Percentiles rank a stretch among this genome's conserved stretches.
Conservation (phyloP, 805 yeast species). For the Priceomyces fermenticarens region DNA sequence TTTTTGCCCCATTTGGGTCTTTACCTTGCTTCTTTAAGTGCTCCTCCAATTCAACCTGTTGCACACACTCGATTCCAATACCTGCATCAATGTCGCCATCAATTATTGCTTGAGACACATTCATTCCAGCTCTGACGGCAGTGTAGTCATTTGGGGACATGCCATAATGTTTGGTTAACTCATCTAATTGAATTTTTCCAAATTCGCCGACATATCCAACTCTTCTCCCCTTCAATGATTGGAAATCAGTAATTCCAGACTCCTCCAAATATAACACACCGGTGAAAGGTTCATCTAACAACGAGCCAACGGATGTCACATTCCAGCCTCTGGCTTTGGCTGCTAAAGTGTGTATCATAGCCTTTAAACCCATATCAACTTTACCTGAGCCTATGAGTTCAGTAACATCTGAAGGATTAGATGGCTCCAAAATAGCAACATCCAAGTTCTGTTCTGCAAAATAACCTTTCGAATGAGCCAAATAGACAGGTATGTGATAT, state of each 20-base stretch:
- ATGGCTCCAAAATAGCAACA: slow-evolving; percentile 52
- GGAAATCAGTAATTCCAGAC: slow-evolving; percentile 52
- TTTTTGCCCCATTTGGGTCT: slow-evolving; percentile 45
- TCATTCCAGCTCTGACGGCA: slow-evolving; percentile 60
- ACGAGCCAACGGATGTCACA: slow-evolving; percentile 53
- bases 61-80: slow-evolving; percentile 57
- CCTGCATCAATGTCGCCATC: slow-evolving; percentile 58
- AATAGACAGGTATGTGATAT: slow-evolving; percentile 51
- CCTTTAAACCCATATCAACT: slow-evolving; percentile 57
- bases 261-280: slow-evolving; percentile 52
- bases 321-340: slow-evolving; percentile 59
- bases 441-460: slow-evolving; percentile 50
- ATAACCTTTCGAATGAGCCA: slow-evolving; percentile 49
- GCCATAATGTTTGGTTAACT: slow-evolving; percentile 52
- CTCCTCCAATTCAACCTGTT: slow-evolving; percentile 56
- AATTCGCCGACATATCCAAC: slow-evolving; percentile 61
- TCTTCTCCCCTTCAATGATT: slow-evolving; percentile 48
- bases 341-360: slow-evolving; percentile 59
- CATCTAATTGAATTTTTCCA: slow-evolving; percentile 58
- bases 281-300: slow-evolving; percentile 57
- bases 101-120: slow-evolving; percentile 53
- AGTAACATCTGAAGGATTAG: slow-evolving; percentile 57
- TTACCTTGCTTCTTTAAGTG: slow-evolving; percentile 42
- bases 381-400: slow-evolving; percentile 57
- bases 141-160: slow-evolving; percentile 55